Evolutionary conservation across 805 yeast species (phyloP).

Genomic region (Blastobotrys attinorum): DNA sequence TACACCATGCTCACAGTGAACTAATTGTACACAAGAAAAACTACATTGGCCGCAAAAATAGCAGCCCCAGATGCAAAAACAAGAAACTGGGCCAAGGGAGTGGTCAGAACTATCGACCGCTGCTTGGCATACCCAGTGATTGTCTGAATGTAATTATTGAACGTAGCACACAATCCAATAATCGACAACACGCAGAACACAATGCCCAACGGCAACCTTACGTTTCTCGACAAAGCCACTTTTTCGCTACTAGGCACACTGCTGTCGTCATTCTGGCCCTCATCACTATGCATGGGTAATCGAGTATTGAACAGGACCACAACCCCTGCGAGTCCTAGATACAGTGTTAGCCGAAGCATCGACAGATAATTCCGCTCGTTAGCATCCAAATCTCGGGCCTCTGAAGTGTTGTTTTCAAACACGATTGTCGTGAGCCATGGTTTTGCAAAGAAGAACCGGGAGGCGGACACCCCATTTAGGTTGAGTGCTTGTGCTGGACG

Average conservation of each 20-base stretch:
- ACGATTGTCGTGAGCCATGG: slow-evolving; percentile 15
- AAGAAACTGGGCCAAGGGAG: not conserved
- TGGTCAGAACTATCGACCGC: not conserved
- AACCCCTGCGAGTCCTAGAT: slow-evolving; percentile 22
- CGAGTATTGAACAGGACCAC: slow-evolving; percentile 16
- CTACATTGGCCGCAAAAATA: not conserved
- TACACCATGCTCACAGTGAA: too few relatives aligned
- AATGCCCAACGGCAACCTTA: not conserved
- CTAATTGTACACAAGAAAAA: not conserved
- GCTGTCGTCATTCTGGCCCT: not conserved
- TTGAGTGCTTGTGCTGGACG: slow-evolving; percentile 2
- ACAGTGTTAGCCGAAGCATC: slow-evolving; percentile 16
- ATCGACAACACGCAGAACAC: not conserved
- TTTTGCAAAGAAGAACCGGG: slow-evolving; percentile 15
- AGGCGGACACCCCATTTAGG: not conserved
- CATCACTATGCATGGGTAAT: slow-evolving; percentile 5
- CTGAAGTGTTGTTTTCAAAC: slow-evolving; percentile 23
- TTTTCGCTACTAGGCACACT: not conserved
- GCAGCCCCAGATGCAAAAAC: not conserved
- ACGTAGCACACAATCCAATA: slow-evolving; percentile 5
- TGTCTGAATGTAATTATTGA: slow-evolving; percentile 19
- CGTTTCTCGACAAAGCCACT: not conserved
- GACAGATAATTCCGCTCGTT: slow-evolving; percentile 26
- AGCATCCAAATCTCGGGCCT: slow-evolving; percentile 28
- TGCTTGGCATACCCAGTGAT: slow-evolving; percentile 13